Base-by-base conservation (phyloP, 1,139 yeast genomes). In the Arxiozyma slooffiae region DNA sequence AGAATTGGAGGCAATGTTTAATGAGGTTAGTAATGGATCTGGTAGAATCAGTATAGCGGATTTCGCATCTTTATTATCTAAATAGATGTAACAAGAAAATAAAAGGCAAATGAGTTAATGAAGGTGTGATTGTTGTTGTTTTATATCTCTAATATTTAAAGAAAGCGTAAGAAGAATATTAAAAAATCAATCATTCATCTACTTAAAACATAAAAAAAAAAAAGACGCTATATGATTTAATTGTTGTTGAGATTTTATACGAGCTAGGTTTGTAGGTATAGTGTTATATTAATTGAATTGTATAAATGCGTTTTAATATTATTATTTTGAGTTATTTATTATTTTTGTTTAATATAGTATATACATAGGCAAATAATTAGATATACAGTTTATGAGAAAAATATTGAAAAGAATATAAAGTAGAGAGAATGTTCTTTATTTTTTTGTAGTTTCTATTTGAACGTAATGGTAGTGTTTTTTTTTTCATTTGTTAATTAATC, bases 11-110 rank as follows among this genome's bases (percentile, higher is more conserved):
- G 95, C 88, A 71, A 92, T 92, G 97, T 80, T 92, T 67, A 81
- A 85, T 66, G 98, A 92, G 67, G 97, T 97, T 53, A 85, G 92
- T 59, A 92, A 90, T 70, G 90, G 94, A 57, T 95, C 92, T 61
- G 97, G 97, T 52, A 95, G 86, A 71, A 92, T 92, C 66, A 94
- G 90, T 70, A 92, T 92, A 69, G 89, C 85, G 67, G 98, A 92
- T 72, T 92, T 92, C 69, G 94, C 94, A 57, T 85, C 84, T 60
- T 77, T 86, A 62, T 77, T 86, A 67, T 71, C 78, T 42, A 72
- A 70, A 62, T 70, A 60, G 57, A n/a, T 36, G n/a, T 30, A 14
- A 30, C 11, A 30, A 30, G 14, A 6, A 11, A 14, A 30, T 14
- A 7, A 11, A 8, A 16, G 36, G 6, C 16, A 37, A 26, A 18